Evolutionary conservation across 257 asterid genomes (phyloP).

Genomic region (Ligustrum vulgare): DNA sequence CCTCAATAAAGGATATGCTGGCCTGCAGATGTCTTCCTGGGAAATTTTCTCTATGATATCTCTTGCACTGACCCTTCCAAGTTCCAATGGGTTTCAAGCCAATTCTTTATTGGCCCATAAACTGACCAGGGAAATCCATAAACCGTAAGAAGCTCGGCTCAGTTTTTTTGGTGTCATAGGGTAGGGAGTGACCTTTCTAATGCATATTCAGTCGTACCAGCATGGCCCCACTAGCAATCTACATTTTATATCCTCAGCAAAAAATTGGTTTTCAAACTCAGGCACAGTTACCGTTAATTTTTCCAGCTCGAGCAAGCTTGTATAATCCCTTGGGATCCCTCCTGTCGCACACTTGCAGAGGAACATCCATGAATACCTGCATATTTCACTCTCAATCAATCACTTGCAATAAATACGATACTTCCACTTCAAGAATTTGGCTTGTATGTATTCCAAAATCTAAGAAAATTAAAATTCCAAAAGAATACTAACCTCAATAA

Average conservation of each 20-base stretch:
- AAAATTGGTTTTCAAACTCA: background rate
- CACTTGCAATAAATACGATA: background rate
- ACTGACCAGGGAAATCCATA: no score
- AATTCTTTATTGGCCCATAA: no score
- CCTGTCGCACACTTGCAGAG: slow-evolving; percentile 78
- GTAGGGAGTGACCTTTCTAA: no score
- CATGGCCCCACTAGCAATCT: background rate
- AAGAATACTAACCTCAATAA: slow-evolving; percentile 68
- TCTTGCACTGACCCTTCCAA: no score
- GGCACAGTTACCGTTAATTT: slow-evolving; percentile 65
- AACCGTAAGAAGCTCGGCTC: no score
- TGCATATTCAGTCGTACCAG: no score
- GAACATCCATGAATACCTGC: slow-evolving; percentile 92
- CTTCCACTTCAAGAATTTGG: background rate
- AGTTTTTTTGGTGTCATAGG: no score
- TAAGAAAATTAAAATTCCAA: slow-evolving; percentile 2
- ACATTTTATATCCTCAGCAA: background rate
- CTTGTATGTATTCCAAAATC: background rate
- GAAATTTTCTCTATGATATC: no score
- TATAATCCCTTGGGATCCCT: slow-evolving; percentile 98
- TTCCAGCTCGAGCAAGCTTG: slow-evolving; percentile 96
- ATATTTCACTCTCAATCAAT: slow-evolving; percentile 5
- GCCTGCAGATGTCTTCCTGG: background rate
- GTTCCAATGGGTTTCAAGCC: no score
- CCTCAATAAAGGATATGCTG: background rate